Percentiles rank a stretch among this genome's conserved stretches.
phyloP scores from a whole-genome alignment of 2,329 filamentous ascomycete genomes.

The Thermoascus crustaceus region DNA sequence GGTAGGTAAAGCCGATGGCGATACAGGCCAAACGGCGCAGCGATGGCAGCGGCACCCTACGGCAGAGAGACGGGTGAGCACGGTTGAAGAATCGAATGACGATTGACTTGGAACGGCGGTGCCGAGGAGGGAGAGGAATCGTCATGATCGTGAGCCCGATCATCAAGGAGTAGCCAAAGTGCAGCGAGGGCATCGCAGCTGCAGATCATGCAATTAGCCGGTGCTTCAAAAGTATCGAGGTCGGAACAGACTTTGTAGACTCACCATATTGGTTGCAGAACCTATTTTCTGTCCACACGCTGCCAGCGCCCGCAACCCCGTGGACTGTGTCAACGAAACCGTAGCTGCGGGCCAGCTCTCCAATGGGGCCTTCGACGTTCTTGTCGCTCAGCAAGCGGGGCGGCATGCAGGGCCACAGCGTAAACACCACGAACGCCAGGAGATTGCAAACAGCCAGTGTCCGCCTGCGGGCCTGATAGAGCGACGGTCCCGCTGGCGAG shows the following conservation, averaged over 20 bases:
- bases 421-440: constrained; percentile 52
- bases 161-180: constrained; percentile 68
- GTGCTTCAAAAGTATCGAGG: not conserved
- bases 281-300: constrained; percentile 63
- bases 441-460: constrained; percentile 53
- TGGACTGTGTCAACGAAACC: constrained; percentile 55
- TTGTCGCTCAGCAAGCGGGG: constrained; percentile 49
- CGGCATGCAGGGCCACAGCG: constrained; percentile 54
- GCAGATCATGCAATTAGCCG: constrained; percentile 1
- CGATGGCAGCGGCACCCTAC: constrained; percentile 34
- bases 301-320: constrained; percentile 51
- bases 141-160: constrained; percentile 62
- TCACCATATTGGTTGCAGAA: constrained; percentile 69
- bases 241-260: constrained; percentile 14
- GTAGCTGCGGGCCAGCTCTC: constrained; percentile 51
- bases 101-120: constrained; percentile 35
- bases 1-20: constrained; percentile 53
- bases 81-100: constrained; percentile 25
- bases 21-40: constrained; percentile 46
- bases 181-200: constrained; percentile 67
- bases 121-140: constrained; percentile 52
- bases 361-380: constrained; percentile 47
- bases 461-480: constrained; percentile 49
- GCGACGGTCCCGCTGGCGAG: constrained; percentile 40
- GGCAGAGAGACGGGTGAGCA: constrained; percentile 8